Conservation (phyloP, 2,329 filamentous ascomycete species). For the Trichoderma pleuroti region DNA sequence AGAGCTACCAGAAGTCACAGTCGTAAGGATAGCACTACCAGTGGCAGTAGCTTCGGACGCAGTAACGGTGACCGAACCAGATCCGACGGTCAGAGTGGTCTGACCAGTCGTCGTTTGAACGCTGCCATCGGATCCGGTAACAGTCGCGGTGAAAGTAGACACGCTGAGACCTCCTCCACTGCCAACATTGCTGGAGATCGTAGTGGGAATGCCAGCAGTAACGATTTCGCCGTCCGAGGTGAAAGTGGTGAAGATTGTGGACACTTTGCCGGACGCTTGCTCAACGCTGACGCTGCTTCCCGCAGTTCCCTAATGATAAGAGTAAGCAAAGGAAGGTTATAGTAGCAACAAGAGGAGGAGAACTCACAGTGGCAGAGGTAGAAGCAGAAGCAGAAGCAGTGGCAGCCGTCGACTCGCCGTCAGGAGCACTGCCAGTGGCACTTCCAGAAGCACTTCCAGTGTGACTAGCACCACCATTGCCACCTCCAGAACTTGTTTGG, state of each 20-base stretch:
- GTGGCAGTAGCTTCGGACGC: conserved; percentile 14
- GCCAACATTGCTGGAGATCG: conserved; percentile 28
- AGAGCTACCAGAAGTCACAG: conserved; percentile 26
- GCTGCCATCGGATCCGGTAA: conserved; percentile 24
- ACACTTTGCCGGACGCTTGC: conserved; percentile 24
- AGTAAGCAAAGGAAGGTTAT: not conserved
- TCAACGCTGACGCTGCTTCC: not conserved
- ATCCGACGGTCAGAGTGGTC: conserved; percentile 27
- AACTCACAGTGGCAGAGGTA: not conserved
- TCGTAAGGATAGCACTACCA: conserved; percentile 23
- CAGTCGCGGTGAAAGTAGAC: conserved; percentile 25
- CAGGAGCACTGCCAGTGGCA: conserved; percentile 3
- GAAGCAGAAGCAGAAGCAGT: not conserved
- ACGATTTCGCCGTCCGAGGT: conserved; percentile 34
- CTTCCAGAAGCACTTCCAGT: conserved; percentile 1
- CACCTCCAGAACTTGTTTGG: conserved; percentile 21
- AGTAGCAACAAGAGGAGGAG: not conserved
- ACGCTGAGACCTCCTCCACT: conserved; percentile 23
- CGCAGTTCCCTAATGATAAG: conserved; percentile 1
- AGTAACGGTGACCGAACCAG: conserved; percentile 20
- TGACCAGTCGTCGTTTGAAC: conserved; percentile 28
- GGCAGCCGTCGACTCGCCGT: not conserved
- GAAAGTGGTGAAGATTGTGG: conserved; percentile 37
- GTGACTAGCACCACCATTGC: not conserved
- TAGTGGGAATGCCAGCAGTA: conserved; percentile 37